phyloP scores from a whole-genome alignment of 2,329 filamentous ascomycete species.

The Erysiphe neolycopersici region DNA sequence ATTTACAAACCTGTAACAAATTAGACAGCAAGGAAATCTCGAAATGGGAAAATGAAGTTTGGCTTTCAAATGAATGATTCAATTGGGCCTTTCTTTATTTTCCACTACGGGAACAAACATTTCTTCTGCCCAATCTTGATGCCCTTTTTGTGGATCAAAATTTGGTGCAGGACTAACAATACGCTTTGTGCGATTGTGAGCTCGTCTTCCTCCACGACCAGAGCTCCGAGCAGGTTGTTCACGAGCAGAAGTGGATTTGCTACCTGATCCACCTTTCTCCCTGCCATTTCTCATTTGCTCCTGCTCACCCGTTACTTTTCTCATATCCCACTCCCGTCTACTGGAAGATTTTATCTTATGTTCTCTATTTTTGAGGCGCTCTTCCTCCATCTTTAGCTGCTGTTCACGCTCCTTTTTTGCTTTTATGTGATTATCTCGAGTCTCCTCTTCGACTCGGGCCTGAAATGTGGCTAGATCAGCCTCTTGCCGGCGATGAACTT shows the following conservation, averaged over 20 bases:
- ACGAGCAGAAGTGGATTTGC: constrained; percentile 4
- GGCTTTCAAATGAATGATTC: too few relatives aligned
- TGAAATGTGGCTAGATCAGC: constrained; percentile 38
- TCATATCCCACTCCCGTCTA: constrained; percentile 13
- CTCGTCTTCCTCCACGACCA: neutral
- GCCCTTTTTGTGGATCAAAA: constrained; percentile 3
- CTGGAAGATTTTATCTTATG: constrained; percentile 13
- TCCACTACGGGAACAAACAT: constrained; percentile 10
- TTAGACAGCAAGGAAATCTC: too few relatives aligned
- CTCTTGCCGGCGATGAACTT: constrained; percentile 36
- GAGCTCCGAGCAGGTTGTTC: neutral
- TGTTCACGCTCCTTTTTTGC: constrained; percentile 9
- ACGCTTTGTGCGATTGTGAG: neutral
- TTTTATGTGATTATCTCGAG: constrained; percentile 18
- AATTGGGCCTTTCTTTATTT: constrained; percentile 2
- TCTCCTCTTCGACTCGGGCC: constrained; percentile 28
- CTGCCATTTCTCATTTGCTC: constrained; percentile 8
- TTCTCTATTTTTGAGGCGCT: constrained; percentile 13
- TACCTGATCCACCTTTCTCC: constrained; percentile 5
- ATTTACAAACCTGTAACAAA: too few relatives aligned
- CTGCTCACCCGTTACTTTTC: constrained; percentile 12
- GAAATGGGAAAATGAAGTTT: too few relatives aligned
- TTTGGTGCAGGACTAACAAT: constrained; percentile 1
- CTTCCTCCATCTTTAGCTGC: constrained; percentile 12
- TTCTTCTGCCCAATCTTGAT: constrained; percentile 11